Percentiles rank a stretch among this genome's conserved stretches.
phyloP scores from a whole-genome alignment of 2,329 filamentous ascomycete species.

The Coniella lustricola region DNA sequence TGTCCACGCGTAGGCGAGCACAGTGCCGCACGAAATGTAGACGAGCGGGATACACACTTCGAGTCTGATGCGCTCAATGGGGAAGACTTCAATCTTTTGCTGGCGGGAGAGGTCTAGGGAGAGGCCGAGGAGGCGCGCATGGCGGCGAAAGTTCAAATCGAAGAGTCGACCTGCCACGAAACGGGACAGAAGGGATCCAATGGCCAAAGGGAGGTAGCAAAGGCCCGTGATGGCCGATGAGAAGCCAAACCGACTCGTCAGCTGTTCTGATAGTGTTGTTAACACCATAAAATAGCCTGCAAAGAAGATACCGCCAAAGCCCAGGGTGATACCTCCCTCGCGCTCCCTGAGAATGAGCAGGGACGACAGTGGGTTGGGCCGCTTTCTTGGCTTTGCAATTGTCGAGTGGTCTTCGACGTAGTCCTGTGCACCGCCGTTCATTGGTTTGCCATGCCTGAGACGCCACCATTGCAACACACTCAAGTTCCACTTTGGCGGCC shows the following conservation, averaged over 20 bases:
- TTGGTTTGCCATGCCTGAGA: not conserved
- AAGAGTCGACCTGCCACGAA: conserved; percentile 17
- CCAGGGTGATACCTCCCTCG: conserved; percentile 21
- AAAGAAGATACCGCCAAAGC: conserved; percentile 20
- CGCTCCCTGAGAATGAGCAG: conserved; percentile 21
- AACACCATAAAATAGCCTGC: conserved; percentile 22
- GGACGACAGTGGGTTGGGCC: conserved; percentile 22
- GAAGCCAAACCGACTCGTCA: conserved; percentile 17
- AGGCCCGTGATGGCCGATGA: conserved; percentile 15
- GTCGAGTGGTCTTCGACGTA: not conserved
- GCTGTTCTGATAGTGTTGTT: conserved; percentile 20
- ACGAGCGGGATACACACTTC: conserved; percentile 18
- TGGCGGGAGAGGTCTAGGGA: conserved; percentile 16
- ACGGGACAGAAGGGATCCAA: conserved; percentile 17
- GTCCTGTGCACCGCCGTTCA: not conserved
- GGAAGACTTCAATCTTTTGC: conserved; percentile 17
- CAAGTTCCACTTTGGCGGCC: conserved; percentile 21
- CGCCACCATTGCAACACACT: conserved; percentile 9
- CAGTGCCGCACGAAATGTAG: conserved; percentile 15
- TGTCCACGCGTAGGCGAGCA: conserved; percentile 22
- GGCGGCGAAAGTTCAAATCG: conserved; percentile 19
- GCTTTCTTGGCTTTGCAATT: conserved; percentile 7
- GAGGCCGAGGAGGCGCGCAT: conserved; percentile 14
- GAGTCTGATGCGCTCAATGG: conserved; percentile 19
- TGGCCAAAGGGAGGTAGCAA: conserved; percentile 18